A percentile compares a stretch with the other conserved stretches of the same genome.
Conservation (phyloP, 176 grass and related monocot genomes). For the Bothriochloa decipiens region DNA sequence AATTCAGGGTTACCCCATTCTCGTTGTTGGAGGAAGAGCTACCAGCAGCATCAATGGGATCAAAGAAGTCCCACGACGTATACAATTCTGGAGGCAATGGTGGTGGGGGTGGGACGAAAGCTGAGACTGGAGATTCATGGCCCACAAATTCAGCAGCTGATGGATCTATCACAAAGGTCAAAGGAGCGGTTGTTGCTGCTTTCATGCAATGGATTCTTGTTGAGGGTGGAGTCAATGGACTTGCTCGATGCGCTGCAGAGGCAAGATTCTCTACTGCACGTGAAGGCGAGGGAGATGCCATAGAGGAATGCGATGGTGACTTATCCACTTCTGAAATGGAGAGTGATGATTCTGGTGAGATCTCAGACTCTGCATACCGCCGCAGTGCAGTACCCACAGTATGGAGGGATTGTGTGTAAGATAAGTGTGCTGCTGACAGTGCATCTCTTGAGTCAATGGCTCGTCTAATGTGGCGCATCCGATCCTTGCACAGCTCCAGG, state of each 20-base stretch:
- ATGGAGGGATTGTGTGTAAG: slow-evolving; percentile 75
- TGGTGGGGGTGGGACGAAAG: slow-evolving; percentile 52
- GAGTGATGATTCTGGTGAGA: slow-evolving; percentile 66
- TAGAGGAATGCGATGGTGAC: slow-evolving; percentile 86
- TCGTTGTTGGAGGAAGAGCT: slow-evolving; percentile 37
- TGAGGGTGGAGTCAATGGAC: slow-evolving; percentile 51
- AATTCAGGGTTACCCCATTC: slow-evolving; percentile 49
- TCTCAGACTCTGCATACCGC: slow-evolving; percentile 70
- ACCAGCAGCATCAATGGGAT: slow-evolving; percentile 48
- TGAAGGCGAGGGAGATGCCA: slow-evolving; percentile 82
- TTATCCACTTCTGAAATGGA: slow-evolving; percentile 88
- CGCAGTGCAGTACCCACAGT: slow-evolving; percentile 64
- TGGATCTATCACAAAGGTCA: slow-evolving; percentile 70
- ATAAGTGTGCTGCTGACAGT: slow-evolving; percentile 80
- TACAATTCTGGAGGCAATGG: slow-evolving; percentile 45
- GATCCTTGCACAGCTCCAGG: slow-evolving; percentile 84
- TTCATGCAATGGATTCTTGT: slow-evolving; percentile 63
- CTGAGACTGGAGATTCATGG: slow-evolving; percentile 55
- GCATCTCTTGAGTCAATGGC: slow-evolving; percentile 77
- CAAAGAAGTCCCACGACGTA: slow-evolving; percentile 86
- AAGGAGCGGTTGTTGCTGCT: slow-evolving; percentile 44
- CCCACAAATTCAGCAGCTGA: slow-evolving; percentile 54
- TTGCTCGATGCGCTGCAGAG: slow-evolving; percentile 38
- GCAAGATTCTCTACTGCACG: slow-evolving; percentile 45
- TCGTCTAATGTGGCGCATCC: slow-evolving; percentile 66